These are phyloP conservation scores for Akebia trifoliata DNA, from an alignment of 164 flowering plant genomes.

Conservation along the genomic window DNA sequence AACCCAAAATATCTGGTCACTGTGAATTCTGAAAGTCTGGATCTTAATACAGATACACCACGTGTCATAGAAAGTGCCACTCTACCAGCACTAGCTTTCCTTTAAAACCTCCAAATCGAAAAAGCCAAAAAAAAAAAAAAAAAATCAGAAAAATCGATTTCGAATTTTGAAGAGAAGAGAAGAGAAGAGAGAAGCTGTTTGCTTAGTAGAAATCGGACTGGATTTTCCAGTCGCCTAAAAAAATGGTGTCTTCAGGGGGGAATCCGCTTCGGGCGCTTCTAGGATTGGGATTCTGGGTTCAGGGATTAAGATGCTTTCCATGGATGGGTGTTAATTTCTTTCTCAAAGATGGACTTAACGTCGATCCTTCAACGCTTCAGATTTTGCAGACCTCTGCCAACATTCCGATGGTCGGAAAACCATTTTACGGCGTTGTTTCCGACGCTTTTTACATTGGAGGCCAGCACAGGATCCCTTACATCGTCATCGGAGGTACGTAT, in stretches of 20 bases:
- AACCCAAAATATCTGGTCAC: too few relatives aligned
- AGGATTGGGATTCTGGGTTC: slow-evolving; percentile 71
- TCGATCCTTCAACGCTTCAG: slow-evolving; percentile 76
- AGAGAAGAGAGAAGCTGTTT: too few relatives aligned
- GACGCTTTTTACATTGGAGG: slow-evolving; percentile 69
- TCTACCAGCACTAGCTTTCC: too few relatives aligned
- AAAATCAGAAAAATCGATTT: too few relatives aligned
- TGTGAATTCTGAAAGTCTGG: too few relatives aligned
- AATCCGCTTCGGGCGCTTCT: slow-evolving; percentile 24
- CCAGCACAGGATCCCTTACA: slow-evolving; percentile 84
- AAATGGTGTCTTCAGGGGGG: slow-evolving; percentile 15
- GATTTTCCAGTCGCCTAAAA: neutral
- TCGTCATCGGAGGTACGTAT: slow-evolving; percentile 73
- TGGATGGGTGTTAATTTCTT: slow-evolving; percentile 83
- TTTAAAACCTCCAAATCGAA: too few relatives aligned
- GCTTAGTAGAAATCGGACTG: too few relatives aligned
- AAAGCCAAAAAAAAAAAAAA: too few relatives aligned
- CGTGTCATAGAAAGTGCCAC: too few relatives aligned
- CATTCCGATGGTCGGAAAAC: slow-evolving; percentile 92
- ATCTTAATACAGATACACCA: too few relatives aligned
- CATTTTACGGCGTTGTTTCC: slow-evolving; percentile 78
- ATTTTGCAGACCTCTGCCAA: slow-evolving; percentile 70
- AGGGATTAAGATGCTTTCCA: slow-evolving; percentile 84
- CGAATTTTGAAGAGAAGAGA: too few relatives aligned
- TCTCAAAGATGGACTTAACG: slow-evolving; percentile 68